These are phyloP conservation scores for Auricularia sp. DNA, from an alignment of 768 basidiomycete species.

Conservation along the genomic window DNA sequence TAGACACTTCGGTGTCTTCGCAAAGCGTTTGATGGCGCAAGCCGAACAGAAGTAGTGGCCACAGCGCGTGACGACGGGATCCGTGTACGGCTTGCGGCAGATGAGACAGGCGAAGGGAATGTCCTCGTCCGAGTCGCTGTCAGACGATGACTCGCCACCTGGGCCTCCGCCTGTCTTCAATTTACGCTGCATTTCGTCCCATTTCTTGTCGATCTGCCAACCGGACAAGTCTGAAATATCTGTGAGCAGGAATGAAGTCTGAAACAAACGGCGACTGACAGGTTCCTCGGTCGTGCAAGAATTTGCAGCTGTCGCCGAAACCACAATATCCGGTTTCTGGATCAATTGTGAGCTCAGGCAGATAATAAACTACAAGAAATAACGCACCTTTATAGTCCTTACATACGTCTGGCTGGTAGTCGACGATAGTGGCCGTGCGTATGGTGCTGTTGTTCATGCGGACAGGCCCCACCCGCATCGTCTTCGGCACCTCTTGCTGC, in stretches of 20 bases:
- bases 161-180: neutral
- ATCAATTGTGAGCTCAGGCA: conserved; percentile 4
- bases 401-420: conserved; percentile 98
- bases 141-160: conserved; percentile 16
- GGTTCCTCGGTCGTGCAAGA: conserved; percentile 94
- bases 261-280: conserved; percentile 40
- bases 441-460: conserved; percentile 65
- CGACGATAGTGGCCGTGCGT: conserved; percentile 86
- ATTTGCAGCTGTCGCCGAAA: conserved; percentile 98
- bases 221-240: conserved; percentile 71
- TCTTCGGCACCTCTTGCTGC: conserved; percentile 74
- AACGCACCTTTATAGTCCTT: conserved; percentile 95
- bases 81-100: conserved; percentile 88
- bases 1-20: conserved; percentile 89
- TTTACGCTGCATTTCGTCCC: conserved; percentile 15
- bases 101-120: conserved; percentile 98
- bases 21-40: conserved; percentile 91
- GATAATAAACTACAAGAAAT: conserved; percentile 1
- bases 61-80: conserved; percentile 92
- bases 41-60: conserved; percentile 93
- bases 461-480: conserved; percentile 78
- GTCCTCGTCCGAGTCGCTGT: conserved; percentile 67
- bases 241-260: conserved; percentile 13
- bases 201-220: conserved; percentile 92
- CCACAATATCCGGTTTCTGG: conserved; percentile 97